Conservation (phyloP, 2,329 filamentous ascomycete species). For the Trichoderma citrinoviride region DNA sequence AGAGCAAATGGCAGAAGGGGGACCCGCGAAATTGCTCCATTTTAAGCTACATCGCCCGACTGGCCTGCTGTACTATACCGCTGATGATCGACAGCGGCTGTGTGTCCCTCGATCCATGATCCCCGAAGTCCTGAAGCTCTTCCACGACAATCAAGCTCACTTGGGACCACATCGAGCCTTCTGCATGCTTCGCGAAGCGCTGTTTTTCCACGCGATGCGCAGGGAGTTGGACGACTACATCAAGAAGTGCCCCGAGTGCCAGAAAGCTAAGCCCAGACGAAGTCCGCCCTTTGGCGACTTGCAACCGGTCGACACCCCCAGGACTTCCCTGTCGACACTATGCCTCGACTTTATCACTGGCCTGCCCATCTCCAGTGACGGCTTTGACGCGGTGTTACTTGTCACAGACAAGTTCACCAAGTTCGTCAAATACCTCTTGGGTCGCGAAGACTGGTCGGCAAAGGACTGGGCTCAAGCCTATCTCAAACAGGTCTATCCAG, state of each 20-base stretch:
- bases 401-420: background rate
- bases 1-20: too few relatives aligned
- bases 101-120: background rate
- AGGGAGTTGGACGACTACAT: background rate
- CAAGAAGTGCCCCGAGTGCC: background rate
- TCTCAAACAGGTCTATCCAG: background rate
- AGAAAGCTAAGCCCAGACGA: background rate
- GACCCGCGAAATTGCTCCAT: too few relatives aligned
- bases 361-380: background rate
- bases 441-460: background rate
- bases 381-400: background rate
- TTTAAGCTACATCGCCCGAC: too few relatives aligned
- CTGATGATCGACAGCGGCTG: background rate
- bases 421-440: background rate
- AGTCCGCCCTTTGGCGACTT: background rate
- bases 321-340: background rate
- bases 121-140: background rate
- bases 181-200: background rate
- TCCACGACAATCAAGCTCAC: background rate
- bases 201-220: background rate
- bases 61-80: background rate
- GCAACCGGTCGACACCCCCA: background rate
- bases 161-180: background rate
- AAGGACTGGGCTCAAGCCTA: background rate
- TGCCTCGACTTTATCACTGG: background rate